Evolutionary conservation across 352 stramenopile species (phyloP).

Genomic region (Phytophthora brassicae): DNA sequence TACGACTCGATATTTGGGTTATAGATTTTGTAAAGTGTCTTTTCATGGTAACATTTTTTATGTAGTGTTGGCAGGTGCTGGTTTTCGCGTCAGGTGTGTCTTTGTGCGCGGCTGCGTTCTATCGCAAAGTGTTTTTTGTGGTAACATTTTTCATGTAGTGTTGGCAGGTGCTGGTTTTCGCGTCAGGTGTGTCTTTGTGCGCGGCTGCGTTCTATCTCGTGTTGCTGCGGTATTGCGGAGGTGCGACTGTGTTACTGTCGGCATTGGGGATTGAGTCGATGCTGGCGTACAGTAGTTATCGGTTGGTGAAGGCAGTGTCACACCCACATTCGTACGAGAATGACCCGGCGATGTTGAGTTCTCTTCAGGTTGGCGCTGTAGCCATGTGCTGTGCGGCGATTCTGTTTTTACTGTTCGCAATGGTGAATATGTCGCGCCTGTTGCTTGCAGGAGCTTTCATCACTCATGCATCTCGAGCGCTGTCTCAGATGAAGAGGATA

Average conservation of each 20-base stretch:
- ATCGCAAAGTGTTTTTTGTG: too few species aligned
- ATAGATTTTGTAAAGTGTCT: neutral
- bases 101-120: conserved; percentile 54
- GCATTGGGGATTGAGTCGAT: conserved; percentile 62
- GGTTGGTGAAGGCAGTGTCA: conserved; percentile 46
- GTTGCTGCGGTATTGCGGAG: conserved; percentile 70
- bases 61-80: conserved; percentile 53
- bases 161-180: conserved; percentile 66
- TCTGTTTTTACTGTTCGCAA: conserved; percentile 63
- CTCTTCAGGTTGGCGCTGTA: conserved; percentile 60
- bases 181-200: conserved; percentile 58
- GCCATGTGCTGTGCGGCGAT: conserved; percentile 62
- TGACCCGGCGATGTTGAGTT: conserved; percentile 71
- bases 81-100: conserved; percentile 64
- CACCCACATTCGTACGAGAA: conserved; percentile 53
- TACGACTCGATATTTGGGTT: conserved; percentile 28
- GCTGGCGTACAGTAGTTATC: conserved; percentile 70
- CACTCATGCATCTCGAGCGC: conserved; percentile 65
- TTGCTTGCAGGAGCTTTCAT: conserved; percentile 79
- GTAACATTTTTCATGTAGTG: too few species aligned
- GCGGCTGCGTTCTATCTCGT: conserved; percentile 65
- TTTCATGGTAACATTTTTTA: neutral
- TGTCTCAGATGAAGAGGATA: conserved; percentile 67
- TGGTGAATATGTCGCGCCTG: conserved; percentile 64
- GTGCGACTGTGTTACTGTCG: conserved; percentile 69